Base-by-base conservation (phyloP, 2,329 filamentous ascomycete species). In the Aspergillus latus region DNA sequence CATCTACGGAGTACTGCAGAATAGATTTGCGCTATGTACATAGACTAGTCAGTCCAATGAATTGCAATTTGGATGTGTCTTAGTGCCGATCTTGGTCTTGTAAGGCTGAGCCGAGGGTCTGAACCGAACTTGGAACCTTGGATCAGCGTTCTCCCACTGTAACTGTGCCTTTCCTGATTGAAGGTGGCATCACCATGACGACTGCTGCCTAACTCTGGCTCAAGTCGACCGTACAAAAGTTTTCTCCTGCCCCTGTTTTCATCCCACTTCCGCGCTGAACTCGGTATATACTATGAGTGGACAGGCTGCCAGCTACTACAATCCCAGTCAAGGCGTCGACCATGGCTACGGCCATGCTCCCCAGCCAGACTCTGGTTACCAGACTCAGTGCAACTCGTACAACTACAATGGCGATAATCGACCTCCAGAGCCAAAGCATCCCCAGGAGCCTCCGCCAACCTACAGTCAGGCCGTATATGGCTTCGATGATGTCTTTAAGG, bases 401-500 rank as follows among this genome's bases (percentile, higher is more conserved):
- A 63, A 59, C n/a, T 52, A 54, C 54, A 47, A 58, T 46, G 53
- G 53, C 10, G 26, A n/a, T 7, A 39, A 48, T 43, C 56, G 42
- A 29, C 48, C 48, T 49, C 47, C 58, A 26, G 65, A 66, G 30
- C 56, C 60, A 4, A 69, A 70, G 49, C 62, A 59, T 10, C 63
- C 56, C 0, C 61, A 63, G 40, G 61, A 68, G 65, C 60, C 68
- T 63, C 64, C 69, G 13, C 64, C 65, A 3, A 64, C 67, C 32
- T 71, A 72, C 59, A 66, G 66, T 26, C 63, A 68, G 39, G 68
- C 69, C 4, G 69, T 66, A 34, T 76, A 77, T 48, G 76, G 69
- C 13, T 97, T 95, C 69, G 85, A 93, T 16, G 83, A 97, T 68
- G 84, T 86, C 1, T 97, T 97, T 80, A 88, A 88, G 74, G 74